These are phyloP conservation scores for Aspergillus ruber DNA, from an alignment of 2,329 filamentous ascomycete genomes.

Conservation along the genomic window DNA sequence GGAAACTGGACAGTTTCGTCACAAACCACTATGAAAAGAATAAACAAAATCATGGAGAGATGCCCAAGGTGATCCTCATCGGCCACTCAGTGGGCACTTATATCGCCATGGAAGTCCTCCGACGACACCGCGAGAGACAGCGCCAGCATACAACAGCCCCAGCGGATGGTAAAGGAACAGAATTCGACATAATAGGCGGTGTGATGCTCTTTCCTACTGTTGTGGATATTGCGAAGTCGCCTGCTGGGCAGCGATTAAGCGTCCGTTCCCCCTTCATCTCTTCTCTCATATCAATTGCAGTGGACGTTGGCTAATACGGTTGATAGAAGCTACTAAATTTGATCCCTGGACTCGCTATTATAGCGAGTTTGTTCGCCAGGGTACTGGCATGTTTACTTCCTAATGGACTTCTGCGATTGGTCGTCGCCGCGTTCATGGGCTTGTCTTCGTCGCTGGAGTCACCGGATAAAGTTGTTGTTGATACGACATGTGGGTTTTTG, in stretches of 20 bases:
- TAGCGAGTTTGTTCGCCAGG: constrained; percentile 34
- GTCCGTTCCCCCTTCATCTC: constrained; percentile 14
- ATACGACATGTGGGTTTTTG: constrained; percentile 47
- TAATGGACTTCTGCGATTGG: constrained; percentile 27
- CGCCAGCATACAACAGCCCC: neutral
- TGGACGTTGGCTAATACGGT: neutral
- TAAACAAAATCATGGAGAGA: neutral
- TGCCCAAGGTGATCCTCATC: constrained; percentile 53
- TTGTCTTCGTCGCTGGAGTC: constrained; percentile 16
- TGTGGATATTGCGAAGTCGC: constrained; percentile 60
- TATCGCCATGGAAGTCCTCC: constrained; percentile 62
- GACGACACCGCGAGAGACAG: constrained; percentile 44
- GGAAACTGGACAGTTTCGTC: constrained; percentile 37
- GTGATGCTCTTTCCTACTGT: constrained; percentile 70
- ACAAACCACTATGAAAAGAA: neutral
- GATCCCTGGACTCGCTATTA: constrained; percentile 32
- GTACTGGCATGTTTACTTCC: constrained; percentile 41
- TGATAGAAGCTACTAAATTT: constrained; percentile 22
- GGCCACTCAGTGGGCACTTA: constrained; percentile 72
- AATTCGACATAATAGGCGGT: constrained; percentile 42
- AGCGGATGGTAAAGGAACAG: neutral
- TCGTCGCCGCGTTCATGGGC: constrained; percentile 39
- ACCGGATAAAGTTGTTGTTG: constrained; percentile 33
- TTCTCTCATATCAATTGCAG: neutral
- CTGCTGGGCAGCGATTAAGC: constrained; percentile 50